These are phyloP conservation scores for Xerocomellus dryophilus DNA, from an alignment of 768 basidiomycete genomes.

Conservation along the genomic window DNA sequence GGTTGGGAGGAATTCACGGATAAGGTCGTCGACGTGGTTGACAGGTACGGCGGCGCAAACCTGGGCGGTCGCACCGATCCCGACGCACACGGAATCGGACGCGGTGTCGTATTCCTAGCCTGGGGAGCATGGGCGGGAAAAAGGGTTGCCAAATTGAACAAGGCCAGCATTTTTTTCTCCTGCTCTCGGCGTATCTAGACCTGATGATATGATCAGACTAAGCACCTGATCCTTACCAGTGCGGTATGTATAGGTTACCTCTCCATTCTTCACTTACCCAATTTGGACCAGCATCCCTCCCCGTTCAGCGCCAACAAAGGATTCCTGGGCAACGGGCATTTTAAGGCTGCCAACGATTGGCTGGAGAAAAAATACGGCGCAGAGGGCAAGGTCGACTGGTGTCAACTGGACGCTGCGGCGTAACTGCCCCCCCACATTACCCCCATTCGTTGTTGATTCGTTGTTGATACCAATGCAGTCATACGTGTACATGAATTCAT, in stretches of 20 bases:
- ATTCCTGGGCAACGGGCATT: slow-evolving; percentile 88
- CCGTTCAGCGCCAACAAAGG: slow-evolving; percentile 75
- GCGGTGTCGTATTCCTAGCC: slow-evolving; percentile 82
- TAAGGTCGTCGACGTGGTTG: slow-evolving; percentile 73
- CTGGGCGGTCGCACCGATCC: slow-evolving; percentile 40
- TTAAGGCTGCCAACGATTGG: slow-evolving; percentile 86
- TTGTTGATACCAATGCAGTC: slow-evolving; percentile 26
- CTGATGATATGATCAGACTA: slow-evolving; percentile 46
- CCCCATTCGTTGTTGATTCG: slow-evolving; percentile 26
- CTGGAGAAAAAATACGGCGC: slow-evolving; percentile 72
- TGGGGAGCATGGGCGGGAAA: slow-evolving; percentile 90
- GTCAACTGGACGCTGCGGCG: slow-evolving; percentile 38
- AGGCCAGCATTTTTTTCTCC: slow-evolving; percentile 42
- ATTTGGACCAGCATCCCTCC: slow-evolving; percentile 68
- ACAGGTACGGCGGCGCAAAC: slow-evolving; percentile 73
- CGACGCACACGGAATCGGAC: slow-evolving; percentile 50
- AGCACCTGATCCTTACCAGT: slow-evolving; percentile 77
- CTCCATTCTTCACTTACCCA: slow-evolving; percentile 28
- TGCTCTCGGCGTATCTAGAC: slow-evolving; percentile 14
- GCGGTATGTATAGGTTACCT: slow-evolving; percentile 48
- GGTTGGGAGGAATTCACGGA: slow-evolving; percentile 94
- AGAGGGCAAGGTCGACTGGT: slow-evolving; percentile 74
- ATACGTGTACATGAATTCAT: slow-evolving; percentile 20
- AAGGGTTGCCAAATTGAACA: slow-evolving; percentile 71
- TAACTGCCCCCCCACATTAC: slow-evolving; percentile 16